phyloP scores from a whole-genome alignment of 2,329 filamentous ascomycete genomes.

The Penicillium hordei region DNA sequence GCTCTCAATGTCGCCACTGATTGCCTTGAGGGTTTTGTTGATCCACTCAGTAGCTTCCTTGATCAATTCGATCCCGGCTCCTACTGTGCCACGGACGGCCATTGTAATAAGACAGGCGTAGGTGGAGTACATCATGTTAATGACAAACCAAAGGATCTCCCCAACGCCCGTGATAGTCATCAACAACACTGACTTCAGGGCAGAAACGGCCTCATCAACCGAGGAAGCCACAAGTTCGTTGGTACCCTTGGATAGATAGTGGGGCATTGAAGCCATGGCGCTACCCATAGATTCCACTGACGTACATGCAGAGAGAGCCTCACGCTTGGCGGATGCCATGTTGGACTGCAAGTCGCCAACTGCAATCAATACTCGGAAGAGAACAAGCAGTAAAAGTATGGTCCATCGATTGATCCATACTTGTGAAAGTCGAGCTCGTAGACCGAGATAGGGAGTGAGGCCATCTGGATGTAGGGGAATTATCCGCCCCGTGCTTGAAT shows the following conservation, averaged over 20 bases:
- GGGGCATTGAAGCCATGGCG: conserved; percentile 95
- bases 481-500: conserved; percentile 54
- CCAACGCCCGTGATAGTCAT: conserved; percentile 81
- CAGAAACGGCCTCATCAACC: conserved; percentile 77
- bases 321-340: conserved; percentile 70
- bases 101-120: conserved; percentile 88
- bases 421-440: conserved; percentile 86
- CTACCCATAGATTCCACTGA: conserved; percentile 92
- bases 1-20: conserved; percentile 49
- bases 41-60: conserved; percentile 61
- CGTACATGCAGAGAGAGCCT: conserved; percentile 86
- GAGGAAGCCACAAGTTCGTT: conserved; percentile 80
- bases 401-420: conserved; percentile 99
- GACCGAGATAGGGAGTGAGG: conserved; percentile 87
- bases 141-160: conserved; percentile 84
- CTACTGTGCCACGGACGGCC: conserved; percentile 74
- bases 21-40: conserved; percentile 53
- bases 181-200: conserved; percentile 73
- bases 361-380: conserved; percentile 76
- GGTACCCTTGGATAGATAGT: conserved; percentile 85
- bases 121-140: conserved; percentile 86
- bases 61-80: conserved; percentile 63
- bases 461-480: conserved; percentile 64
- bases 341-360: conserved; percentile 70
- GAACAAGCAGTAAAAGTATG: conserved; percentile 78